Evolutionary conservation across 805 yeast genomes (phyloP), one percentile per base, ranked within the genome.

Genomic region (Vanderwaltozyma yarrowii): DNA sequence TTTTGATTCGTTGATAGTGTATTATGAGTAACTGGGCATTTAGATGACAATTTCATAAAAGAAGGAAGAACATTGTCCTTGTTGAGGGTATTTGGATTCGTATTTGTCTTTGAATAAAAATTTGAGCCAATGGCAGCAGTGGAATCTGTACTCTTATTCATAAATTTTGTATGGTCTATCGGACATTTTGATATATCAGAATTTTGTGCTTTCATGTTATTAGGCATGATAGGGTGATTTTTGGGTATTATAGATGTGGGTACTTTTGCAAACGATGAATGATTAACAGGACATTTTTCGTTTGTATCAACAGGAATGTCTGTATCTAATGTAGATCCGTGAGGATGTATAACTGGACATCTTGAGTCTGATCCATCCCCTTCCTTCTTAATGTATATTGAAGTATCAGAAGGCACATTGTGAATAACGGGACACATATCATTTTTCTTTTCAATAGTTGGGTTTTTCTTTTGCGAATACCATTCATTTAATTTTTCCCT

Each of bases 401-500:
- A 4, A 9, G 11, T 15, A 28, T 12, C 6, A n/a, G 6, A 10
- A 7, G 7, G 9, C 9, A 8, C 5, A 12, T 24, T 24, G 27
- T 20, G 33, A n/a, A 20, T 31, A 14, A 31, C 18, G 5, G 33
- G 33, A 17, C 33, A 31, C 14, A 13, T n/a, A 4, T 10, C 25
- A 19, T 17, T 18, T 13, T 30, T 25, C 9, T 19, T 25, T 18
- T 28, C 19, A 12, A n/a, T 14, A 11, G 32, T 13, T 20, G 30
- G 18, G 24, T 23, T 37, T 12, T 37, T 37, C 23, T 50, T 54
- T 36, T 57, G 57, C 19, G 45, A 42, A 31, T 56, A 57, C 58
- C 60, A 58, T 33, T 58, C 63, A 32, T 52, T 45, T 21, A 59
- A 42, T 33, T 54, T 59, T 38, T 65, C 69, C 43, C 70, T 58